Conservation (phyloP, 1,139 yeast genomes). For the Blastobotrys petasosporus region DNA sequence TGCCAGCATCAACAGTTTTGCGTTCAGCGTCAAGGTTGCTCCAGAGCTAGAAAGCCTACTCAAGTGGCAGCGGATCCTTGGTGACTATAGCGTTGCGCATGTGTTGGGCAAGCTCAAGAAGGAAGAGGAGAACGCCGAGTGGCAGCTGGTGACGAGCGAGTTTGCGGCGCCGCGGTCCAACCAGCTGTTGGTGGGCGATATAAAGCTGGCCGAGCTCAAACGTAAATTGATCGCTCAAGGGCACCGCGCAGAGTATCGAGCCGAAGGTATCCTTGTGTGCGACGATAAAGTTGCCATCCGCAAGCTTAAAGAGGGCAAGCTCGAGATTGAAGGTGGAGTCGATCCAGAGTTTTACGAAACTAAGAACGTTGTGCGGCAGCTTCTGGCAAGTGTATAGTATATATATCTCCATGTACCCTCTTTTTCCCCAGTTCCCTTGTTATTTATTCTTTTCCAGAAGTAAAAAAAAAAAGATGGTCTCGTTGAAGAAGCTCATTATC, state of each 20-base stretch:
- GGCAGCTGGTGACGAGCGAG: slow-evolving; percentile 24
- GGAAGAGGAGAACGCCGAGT: slow-evolving; percentile 12
- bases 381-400: slow-evolving; percentile 65
- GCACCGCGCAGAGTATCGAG: slow-evolving; percentile 78
- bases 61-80: slow-evolving; percentile 80
- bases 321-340: slow-evolving; percentile 76
- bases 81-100: slow-evolving; percentile 77
- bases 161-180: slow-evolving; percentile 34
- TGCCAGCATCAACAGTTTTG: slow-evolving; percentile 57
- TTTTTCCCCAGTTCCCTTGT: slow-evolving; percentile 9
- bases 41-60: slow-evolving; percentile 56
- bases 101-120: slow-evolving; percentile 62
- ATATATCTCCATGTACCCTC: not conserved
- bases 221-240: slow-evolving; percentile 53
- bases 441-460: slow-evolving; percentile 4
- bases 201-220: slow-evolving; percentile 74
- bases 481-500: slow-evolving; percentile 2
- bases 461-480: slow-evolving; percentile 2
- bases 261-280: slow-evolving; percentile 88
- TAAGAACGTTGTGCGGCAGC: slow-evolving; percentile 64
- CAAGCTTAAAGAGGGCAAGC: slow-evolving; percentile 74
- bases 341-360: slow-evolving; percentile 75
- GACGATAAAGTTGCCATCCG: slow-evolving; percentile 71
- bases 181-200: slow-evolving; percentile 78
- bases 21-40: slow-evolving; percentile 69